Evolutionary conservation across 176 grass and related monocot genomes (phyloP).

Genomic region (Saccharum spontaneum): DNA sequence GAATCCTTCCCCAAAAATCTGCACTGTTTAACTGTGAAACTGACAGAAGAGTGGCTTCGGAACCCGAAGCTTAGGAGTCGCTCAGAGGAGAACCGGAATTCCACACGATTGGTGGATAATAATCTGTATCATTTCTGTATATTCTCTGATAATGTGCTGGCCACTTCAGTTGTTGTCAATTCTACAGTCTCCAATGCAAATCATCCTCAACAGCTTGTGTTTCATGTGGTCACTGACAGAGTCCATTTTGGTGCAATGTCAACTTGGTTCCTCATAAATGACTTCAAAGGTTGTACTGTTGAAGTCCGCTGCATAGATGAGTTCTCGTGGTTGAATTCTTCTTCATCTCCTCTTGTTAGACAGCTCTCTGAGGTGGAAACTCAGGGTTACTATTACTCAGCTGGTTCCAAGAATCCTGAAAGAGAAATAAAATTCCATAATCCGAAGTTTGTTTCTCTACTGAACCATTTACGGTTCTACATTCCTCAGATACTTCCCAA

Average conservation of each 20-base stretch:
- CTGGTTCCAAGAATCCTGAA: conserved; percentile 51
- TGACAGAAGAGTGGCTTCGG: conserved; percentile 79
- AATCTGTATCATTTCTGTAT: conserved; percentile 97
- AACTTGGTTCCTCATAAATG: conserved; percentile 89
- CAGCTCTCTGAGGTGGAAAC: conserved; percentile 56
- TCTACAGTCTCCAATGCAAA: conserved; percentile 95
- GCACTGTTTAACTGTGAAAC: conserved; percentile 78
- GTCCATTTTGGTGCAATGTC: conserved; percentile 80
- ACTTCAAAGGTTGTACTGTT: conserved; percentile 87
- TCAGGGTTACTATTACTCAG: conserved; percentile 54
- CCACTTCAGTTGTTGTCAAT: conserved; percentile 93
- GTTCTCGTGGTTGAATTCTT: conserved; percentile 88
- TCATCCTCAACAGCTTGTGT: conserved; percentile 97
- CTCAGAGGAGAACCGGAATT: conserved; percentile 75
- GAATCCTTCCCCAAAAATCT: conserved; percentile 79
- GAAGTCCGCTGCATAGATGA: conserved; percentile 91
- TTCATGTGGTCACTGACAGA: conserved; percentile 91
- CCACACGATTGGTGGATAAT: conserved; percentile 90
- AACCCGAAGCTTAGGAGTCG: conserved; percentile 56
- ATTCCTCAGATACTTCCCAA: conserved; percentile 89
- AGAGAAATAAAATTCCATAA: conserved; percentile 72
- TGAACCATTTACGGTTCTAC: conserved; percentile 97
- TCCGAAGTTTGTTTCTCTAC: conserved; percentile 62
- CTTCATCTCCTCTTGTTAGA: conserved; percentile 66
- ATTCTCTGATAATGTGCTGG: conserved; percentile 95